Percentiles rank a stretch among this genome's conserved stretches.
Conservation (phyloP, 2,329 filamentous ascomycete genomes). For the Acephala macrosclerotiorum region DNA sequence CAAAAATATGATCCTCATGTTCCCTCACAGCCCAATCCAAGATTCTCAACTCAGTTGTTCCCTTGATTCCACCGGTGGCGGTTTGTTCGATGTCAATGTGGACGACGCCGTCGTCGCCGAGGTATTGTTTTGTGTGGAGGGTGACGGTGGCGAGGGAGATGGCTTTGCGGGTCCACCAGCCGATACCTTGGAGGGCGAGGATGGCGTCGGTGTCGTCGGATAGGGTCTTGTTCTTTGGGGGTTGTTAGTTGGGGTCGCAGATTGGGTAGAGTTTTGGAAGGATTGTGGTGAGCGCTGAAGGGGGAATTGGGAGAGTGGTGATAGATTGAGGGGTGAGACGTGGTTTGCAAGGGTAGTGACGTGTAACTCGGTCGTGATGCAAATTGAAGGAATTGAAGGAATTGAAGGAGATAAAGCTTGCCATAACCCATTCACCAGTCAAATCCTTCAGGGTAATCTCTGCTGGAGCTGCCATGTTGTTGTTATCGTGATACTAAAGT, state of each 20-base stretch:
- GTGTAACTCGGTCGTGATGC: not conserved
- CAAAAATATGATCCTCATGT: conserved; percentile 70
- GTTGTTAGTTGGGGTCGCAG: conserved; percentile 12
- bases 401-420: conserved; percentile 40
- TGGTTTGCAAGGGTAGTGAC: not conserved
- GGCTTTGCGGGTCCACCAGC: conserved; percentile 66
- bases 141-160: conserved; percentile 66
- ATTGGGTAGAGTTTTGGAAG: not conserved
- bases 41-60: conserved; percentile 62
- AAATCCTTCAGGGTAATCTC: conserved; percentile 59
- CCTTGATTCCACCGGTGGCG: conserved; percentile 67
- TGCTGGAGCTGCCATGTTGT: conserved; percentile 60
- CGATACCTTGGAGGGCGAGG: conserved; percentile 63
- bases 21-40: conserved; percentile 61
- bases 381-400: not conserved
- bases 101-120: conserved; percentile 46
- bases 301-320: not conserved
- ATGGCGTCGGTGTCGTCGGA: conserved; percentile 64
- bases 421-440: conserved; percentile 60
- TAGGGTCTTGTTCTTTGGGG: conserved; percentile 63
- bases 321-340: not conserved
- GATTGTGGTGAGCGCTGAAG: not conserved
- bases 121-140: conserved; percentile 51
- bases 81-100: conserved; percentile 67
- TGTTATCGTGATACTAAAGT: not conserved